Evolutionary conservation across 768 basidiomycete genomes (phyloP).

Genomic region (Clavaria fumosa): DNA sequence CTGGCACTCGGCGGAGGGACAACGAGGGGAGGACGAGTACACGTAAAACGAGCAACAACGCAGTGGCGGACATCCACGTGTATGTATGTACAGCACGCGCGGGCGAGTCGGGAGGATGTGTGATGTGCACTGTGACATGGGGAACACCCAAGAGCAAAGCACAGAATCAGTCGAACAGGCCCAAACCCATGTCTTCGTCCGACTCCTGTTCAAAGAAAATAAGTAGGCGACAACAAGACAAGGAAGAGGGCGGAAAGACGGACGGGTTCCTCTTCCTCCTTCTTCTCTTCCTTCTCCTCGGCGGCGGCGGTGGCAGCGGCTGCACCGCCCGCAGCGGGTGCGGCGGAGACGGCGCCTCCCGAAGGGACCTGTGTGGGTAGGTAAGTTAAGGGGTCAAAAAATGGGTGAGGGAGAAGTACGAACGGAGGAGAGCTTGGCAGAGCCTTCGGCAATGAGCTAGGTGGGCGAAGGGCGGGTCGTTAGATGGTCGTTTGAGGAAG

Average conservation of each 20-base stretch:
- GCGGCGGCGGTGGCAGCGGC: conserved; percentile 46
- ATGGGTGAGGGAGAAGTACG: conserved; percentile 3
- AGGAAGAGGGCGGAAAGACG: conserved; percentile 1
- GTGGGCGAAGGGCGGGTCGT: no score
- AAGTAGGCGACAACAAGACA: conserved; percentile 6
- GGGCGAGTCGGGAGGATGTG: no score
- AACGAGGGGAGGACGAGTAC: no score
- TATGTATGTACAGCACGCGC: no score
- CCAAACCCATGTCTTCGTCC: conserved; percentile 99
- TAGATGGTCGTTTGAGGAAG: not conserved
- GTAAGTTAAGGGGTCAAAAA: conserved; percentile 7
- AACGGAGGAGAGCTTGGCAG: conserved; percentile 87
- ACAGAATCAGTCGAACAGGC: conserved; percentile 75
- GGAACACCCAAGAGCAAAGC: no score
- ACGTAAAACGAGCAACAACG: no score
- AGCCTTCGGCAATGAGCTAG: conserved; percentile 80
- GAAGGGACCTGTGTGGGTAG: conserved; percentile 58
- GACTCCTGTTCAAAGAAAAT: conserved; percentile 56
- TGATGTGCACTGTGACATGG: no score
- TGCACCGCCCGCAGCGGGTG: conserved; percentile 35
- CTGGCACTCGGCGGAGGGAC: no score
- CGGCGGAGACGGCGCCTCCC: conserved; percentile 49
- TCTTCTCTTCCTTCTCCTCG: conserved; percentile 76
- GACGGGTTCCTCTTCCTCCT: conserved; percentile 77
- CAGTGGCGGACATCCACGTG: no score